Evolutionary conservation across 2,329 filamentous ascomycete genomes (phyloP), one percentile per base, ranked within the genome.

Genomic region (Trichoderma semiorbis): DNA sequence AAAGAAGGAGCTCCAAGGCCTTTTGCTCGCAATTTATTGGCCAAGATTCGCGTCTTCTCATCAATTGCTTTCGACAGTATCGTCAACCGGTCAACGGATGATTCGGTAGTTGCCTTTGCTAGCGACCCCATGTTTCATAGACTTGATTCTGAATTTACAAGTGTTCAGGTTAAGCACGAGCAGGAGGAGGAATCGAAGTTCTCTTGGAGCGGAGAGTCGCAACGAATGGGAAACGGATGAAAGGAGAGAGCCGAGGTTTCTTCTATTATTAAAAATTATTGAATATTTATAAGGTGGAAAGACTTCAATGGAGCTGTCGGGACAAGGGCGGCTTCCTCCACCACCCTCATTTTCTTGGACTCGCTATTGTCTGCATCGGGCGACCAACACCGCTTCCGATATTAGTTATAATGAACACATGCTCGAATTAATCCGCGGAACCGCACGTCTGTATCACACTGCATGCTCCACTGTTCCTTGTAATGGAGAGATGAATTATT

Each of bases 1-100:
- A 73, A 74, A 3, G 75, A 76, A 7, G 75, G 74, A 12, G 75
- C 76, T 30, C 69, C 72, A 1, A 77, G 71, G 12, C 74, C 71
- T 36, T 75, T 76, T 43, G 70, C 61, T 12, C 67, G 64, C 8
- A 77, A 69, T 26, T 58, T 53, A 10, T 73, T 55, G 5, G 75
- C 70, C 10, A 77, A 68, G 32, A 74, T 47, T 11, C 65, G 36
- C 4, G 75, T 77, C 21, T 76, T 76, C 14, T 72, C 72, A 12
- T 72, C 71, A 28, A 77, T 77, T 7, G 61, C 67, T 53, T 39
- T 60, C 1, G 76, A 73, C 11, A 77, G 53, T 1, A 55, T 60
- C 7, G 73, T 73, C 57, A 77, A 67, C 21, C 73, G 69, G 14
- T 74, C 68, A 8, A 75, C 62, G 16, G 76, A 74, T 10, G 72